A percentile compares a stretch with the other conserved stretches of the same genome.
Conservation (phyloP, 2,329 filamentous ascomycete genomes). For the Ascochyta rabiei region DNA sequence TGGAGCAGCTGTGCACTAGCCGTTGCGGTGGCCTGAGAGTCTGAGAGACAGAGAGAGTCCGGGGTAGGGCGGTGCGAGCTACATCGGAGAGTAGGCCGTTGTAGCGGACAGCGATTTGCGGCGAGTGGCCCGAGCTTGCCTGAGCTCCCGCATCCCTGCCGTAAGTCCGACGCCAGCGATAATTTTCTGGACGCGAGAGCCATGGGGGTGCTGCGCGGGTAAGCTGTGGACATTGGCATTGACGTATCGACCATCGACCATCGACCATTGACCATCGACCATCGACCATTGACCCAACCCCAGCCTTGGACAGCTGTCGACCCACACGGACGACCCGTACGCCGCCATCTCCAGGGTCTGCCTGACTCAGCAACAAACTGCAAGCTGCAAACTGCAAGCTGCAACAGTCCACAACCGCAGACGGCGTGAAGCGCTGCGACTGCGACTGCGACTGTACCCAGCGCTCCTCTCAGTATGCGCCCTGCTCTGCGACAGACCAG, state of each 20-base stretch:
- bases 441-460: too few species aligned
- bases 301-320: conserved; percentile 6
- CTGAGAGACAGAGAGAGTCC: conserved; percentile 23
- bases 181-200: conserved; percentile 26
- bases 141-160: conserved; percentile 18
- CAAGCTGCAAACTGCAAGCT: background rate
- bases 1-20: conserved; percentile 10
- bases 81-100: conserved; percentile 17
- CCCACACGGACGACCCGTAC: background rate
- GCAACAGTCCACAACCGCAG: background rate
- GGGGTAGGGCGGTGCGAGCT: conserved; percentile 29
- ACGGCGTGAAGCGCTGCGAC: background rate
- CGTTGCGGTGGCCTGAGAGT: conserved; percentile 30
- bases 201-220: conserved; percentile 1
- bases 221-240: too few species aligned
- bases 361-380: conserved; percentile 5
- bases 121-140: conserved; percentile 23
- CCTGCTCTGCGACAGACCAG: conserved; percentile 37
- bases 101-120: conserved; percentile 17
- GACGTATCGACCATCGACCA: too few species aligned
- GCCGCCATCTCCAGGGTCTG: background rate
- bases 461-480: conserved; percentile 34
- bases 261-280: too few species aligned
- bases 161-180: conserved; percentile 19
- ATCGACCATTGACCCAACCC: background rate